Evolutionary conservation across 176 grass and related monocot genomes (phyloP), one percentile per base, ranked within the genome.

Genomic region (Lolium perenne): DNA sequence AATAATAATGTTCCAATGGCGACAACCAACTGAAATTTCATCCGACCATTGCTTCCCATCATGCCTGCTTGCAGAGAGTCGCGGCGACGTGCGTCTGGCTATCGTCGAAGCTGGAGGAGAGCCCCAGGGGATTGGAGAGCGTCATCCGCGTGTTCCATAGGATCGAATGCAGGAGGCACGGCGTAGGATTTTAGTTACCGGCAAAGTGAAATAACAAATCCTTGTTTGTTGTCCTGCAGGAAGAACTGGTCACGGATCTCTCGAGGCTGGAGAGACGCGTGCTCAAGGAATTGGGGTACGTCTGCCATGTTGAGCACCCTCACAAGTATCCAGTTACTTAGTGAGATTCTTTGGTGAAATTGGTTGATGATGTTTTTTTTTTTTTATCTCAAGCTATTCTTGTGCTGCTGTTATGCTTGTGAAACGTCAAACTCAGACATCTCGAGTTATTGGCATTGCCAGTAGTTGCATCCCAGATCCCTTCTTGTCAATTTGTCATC

Each of bases 301-400:
- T 92, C 76, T 92, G 87, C 64, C 89, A 94, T 63, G 84, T 88
- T 49, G 81, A 90, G 38, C 84, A 92, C 78, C 87, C 84, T 82
- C 87, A 91, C 91, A 47, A 76, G 12, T 63, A 46, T 41, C 60
- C 13, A 80, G 14, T 32, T 20, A 12, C 53, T 54, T 17, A 29
- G 29, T 29, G 6, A 14, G 3, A 17, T 54, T 54, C 13, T 16
- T 54, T 16, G 15, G 51, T 55, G 14, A 55, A 55, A 55, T 55
- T 55, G 15, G 53, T 5, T 6, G 16, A n/a, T 50, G 78, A 12
- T 20, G 29, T 46, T 17, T 65, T 10, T 41, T 41, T 6, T 6
- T n/a, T n/a, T n/a, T n/a, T n/a, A n/a, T n/a, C 14, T 66, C 55
- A 45, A 60, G 29, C 22, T 78, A 43, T 18, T 80, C 14, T 20